Evolutionary conservation across 129 eudicot species (phyloP), one percentile per base, ranked within the genome.

Genomic region (Saussurea involucrata): DNA sequence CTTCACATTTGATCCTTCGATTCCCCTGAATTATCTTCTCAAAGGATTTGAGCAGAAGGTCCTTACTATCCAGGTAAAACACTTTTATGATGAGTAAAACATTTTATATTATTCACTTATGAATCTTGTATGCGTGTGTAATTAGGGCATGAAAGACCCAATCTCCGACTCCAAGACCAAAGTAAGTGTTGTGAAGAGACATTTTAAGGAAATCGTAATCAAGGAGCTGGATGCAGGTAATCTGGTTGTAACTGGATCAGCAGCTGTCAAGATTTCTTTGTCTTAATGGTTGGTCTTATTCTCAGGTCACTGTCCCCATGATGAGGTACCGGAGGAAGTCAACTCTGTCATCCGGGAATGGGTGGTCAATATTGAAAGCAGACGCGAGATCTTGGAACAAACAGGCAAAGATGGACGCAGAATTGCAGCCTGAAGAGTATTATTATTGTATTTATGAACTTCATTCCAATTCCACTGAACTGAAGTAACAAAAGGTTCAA

Each of bases 251-350:
- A 60, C 29, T 67, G 27, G 36, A 57, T 81, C 18, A 24, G 31
- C 40, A 33, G 32, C 22, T 61, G n/a, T 60, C 12, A 7, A 4
- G 28, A 24, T 82, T 21, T 24, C 8, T 2, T 66, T 63, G 28
- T 4, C 57, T 53, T 63, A 61, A n/a, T 36, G 44, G 44, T 70
- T 1, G 53, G 4, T 61, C 36, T 63, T 27, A 42, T 72, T 72
- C 27, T 73, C 83, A 93, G 98, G 98, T 34, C 98, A 91, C 68
- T 94, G 98, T 72, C 98, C 98, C 34, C 98, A 91, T 15, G 98
- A 94, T 76, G 98, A 91, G 89, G 80, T 74, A 67, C 98, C 98
- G 2, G 88, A 84, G 80, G 85, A 82, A 83, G 97, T 94, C 55
- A 94, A 91, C 78, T 73, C 88, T 13, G 83, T 90, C 40, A 87